Conservation (phyloP, 805 yeast genomes). For the Zygoascus biomembranicola region DNA sequence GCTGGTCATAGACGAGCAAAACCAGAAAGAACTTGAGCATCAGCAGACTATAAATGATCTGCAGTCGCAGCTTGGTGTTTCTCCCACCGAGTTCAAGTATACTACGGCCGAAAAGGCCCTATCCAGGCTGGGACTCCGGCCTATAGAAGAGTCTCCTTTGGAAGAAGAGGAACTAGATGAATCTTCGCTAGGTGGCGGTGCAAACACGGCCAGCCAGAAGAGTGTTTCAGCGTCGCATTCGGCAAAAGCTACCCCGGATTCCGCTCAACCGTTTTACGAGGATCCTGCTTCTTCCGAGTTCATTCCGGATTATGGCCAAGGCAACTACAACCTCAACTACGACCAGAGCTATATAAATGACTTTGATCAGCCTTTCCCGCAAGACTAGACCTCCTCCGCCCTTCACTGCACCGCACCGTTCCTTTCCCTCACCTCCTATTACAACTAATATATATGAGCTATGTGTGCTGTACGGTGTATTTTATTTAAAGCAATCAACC, state of each 20-base stretch:
- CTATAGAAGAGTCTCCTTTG: constrained; percentile 1
- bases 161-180: constrained; percentile 1
- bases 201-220: neutral
- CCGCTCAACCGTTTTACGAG: constrained; percentile 1
- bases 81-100: constrained; percentile 39
- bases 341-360: neutral
- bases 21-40: constrained; percentile 70
- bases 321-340: constrained; percentile 7
- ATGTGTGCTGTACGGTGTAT: neutral
- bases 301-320: constrained; percentile 14
- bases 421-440: neutral
- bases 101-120: constrained; percentile 77
- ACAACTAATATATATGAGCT: neutral
- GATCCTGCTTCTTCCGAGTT: constrained; percentile 3
- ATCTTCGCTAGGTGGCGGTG: neutral
- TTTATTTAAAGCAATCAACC: neutral
- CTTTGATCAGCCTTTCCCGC: neutral
- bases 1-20: constrained; percentile 59
- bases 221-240: neutral
- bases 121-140: constrained; percentile 51
- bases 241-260: constrained; percentile 7
- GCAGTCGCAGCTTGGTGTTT: constrained; percentile 37
- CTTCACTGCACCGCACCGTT: neutral
- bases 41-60: constrained; percentile 50
- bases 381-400: neutral